Conservation (phyloP, 148 eudicot genomes). For the Chenopodium suecicum region DNA sequence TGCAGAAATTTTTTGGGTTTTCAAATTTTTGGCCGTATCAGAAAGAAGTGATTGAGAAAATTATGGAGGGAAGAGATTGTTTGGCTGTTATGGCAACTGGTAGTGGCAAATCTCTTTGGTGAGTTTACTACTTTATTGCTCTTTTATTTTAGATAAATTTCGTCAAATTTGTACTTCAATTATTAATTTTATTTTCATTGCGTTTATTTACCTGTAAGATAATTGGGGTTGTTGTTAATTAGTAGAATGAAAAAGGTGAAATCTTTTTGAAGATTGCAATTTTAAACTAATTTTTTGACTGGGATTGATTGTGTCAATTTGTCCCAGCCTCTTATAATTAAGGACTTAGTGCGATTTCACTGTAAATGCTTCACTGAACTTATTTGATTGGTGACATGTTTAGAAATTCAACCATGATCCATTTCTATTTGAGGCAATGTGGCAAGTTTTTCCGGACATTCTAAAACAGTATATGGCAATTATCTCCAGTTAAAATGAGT, state of each 20-base stretch:
- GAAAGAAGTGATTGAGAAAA: slow-evolving; percentile 63
- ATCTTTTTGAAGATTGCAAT: neutral
- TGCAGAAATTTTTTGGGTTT: slow-evolving; percentile 67
- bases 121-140: neutral
- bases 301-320: neutral
- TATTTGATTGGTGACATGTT: neutral
- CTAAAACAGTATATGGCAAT: no score
- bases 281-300: neutral
- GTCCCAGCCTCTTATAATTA: no score
- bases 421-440: no score
- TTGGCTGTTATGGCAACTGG: slow-evolving; percentile 90
- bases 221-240: no score
- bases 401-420: no score
- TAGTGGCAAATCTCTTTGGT: slow-evolving; percentile 87
- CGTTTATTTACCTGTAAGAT: no score
- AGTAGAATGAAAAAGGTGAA: neutral
- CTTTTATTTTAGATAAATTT: no score
- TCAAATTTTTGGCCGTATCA: slow-evolving; percentile 64
- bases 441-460: no score
- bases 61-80: slow-evolving; percentile 61
- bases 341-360: no score
- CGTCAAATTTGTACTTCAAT: neutral
- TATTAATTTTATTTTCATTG: neutral
- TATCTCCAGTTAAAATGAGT: no score
- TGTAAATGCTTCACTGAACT: no score